Conservation (phyloP, 2,329 filamentous ascomycete species). For the Aciculosporium take region DNA sequence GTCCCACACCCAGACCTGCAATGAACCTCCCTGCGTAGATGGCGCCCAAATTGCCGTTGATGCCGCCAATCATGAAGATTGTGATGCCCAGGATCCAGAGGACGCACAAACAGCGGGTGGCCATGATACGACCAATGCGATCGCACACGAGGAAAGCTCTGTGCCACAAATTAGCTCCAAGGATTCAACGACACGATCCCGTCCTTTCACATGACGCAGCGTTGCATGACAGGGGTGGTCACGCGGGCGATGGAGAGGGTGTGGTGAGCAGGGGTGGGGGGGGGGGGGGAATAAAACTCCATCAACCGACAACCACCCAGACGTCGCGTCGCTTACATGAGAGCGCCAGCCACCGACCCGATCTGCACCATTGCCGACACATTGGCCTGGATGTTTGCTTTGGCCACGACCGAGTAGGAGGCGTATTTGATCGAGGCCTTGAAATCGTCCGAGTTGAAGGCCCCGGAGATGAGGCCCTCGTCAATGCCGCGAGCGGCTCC, state of each 20-base stretch:
- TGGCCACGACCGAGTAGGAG: slow-evolving; percentile 34
- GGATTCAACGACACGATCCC: not conserved
- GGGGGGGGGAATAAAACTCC: no score
- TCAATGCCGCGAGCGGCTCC: slow-evolving; percentile 68
- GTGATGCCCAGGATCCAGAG: slow-evolving; percentile 44
- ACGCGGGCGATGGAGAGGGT: no score
- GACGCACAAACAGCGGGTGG: slow-evolving; percentile 41
- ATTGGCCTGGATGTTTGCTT: slow-evolving; percentile 59
- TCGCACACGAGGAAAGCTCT: slow-evolving; percentile 47
- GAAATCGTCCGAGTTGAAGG: slow-evolving; percentile 54
- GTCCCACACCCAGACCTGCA: slow-evolving; percentile 50
- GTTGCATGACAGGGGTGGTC: no score
- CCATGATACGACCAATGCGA: slow-evolving; percentile 47
- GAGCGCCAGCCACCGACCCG: slow-evolving; percentile 56
- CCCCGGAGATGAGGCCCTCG: slow-evolving; percentile 63
- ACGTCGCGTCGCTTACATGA: slow-evolving; percentile 27
- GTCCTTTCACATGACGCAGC: no score
- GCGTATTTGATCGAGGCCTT: slow-evolving; percentile 42
- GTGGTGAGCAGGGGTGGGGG: no score
- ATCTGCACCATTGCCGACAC: slow-evolving; percentile 74
- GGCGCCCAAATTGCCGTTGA: slow-evolving; percentile 36
- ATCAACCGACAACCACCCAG: not conserved
- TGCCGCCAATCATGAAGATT: slow-evolving; percentile 40
- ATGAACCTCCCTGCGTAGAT: slow-evolving; percentile 55
- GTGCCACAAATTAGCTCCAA: not conserved